Base-by-base conservation (phyloP, 176 grass and related monocot genomes). In the Phragmites australis region DNA sequence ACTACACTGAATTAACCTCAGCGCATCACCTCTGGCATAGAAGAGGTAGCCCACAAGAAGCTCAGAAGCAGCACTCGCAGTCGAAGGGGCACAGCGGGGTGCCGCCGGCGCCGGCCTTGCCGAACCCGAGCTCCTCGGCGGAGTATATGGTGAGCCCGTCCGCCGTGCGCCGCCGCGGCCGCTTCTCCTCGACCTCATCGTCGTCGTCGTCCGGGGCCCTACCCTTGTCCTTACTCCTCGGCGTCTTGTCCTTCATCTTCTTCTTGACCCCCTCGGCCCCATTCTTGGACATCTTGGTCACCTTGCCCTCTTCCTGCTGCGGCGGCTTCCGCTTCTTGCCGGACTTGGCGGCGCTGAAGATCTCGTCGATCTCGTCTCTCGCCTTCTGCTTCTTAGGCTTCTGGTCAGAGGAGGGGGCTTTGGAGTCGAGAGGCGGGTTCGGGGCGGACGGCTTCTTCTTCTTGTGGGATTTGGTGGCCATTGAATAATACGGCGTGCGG, bases 41-140 rank as follows among this genome's bases (percentile, higher is more conserved):
- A n/a, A 62, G 45, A 64, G 42, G 40, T 13, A 44, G 29, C 49
- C 30, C n/a, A 74, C 26, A 18, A 61, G 77, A 25, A 25, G 52
- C 72, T 91, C 75, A 95, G 81, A 95, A 95, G 87, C 93, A 95
- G 78, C 93, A 95, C 5, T 84, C 81, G 32, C 93, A 95, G 68
- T 95, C 89, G 26, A 95, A 95, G 32, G 93, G 93, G 73, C 93
- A 95, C 37, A 90, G 87, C 5, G 84, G 37, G 1, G 93, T 88
- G 68, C 87, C 89, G 21, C 93, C 87, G 2, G 89, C 93, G 43
- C 75, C 49, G 6, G 53, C 4, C 47, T 95, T 95, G 61, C 89
- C 93, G 60, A 95, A 89, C 18, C 89, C 93, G 30, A 95, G 87
- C 74, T 95, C 93, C 0, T 86, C 82, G 1, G 87, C 89, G 19